A percentile compares a stretch with the other conserved stretches of the same genome.
phyloP scores from a whole-genome alignment of 2,329 filamentous ascomycete genomes.

The Sporothrix schenckii region DNA sequence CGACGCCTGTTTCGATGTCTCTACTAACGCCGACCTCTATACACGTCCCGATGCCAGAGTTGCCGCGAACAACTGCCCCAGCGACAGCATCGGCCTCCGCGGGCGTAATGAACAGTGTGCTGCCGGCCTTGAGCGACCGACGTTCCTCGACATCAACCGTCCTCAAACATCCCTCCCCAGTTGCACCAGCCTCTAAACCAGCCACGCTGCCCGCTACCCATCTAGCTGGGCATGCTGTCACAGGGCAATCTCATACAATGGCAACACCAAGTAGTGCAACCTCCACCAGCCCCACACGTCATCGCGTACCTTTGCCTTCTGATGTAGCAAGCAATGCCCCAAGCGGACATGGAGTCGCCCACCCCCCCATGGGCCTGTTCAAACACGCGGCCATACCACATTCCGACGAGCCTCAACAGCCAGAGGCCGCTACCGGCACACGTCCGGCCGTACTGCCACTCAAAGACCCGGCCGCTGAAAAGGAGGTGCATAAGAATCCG shows the following conservation, averaged over 20 bases:
- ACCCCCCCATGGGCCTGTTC: neutral
- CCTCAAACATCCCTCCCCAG: neutral
- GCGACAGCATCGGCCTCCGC: neutral
- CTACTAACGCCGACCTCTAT: neutral
- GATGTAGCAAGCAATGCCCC: neutral
- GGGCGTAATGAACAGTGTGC: neutral
- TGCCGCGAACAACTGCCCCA: neutral
- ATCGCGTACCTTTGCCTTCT: neutral
- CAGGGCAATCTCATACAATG: neutral
- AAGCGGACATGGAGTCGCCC: neutral
- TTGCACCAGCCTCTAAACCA: neutral
- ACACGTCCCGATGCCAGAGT: no score
- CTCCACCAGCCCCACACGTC: neutral
- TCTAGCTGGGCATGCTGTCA: neutral
- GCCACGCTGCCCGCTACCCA: neutral
- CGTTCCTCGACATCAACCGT: neutral
- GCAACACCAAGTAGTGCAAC: neutral
- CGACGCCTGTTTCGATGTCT: no score
- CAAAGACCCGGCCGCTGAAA: neutral
- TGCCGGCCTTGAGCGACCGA: conserved; percentile 8
- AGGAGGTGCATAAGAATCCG: no score
- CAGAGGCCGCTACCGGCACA: neutral
- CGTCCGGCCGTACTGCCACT: neutral
- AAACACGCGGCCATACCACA: neutral
- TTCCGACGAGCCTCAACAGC: no score